phyloP scores from a whole-genome alignment of 768 basidiomycete genomes.

The Pisolithus sp. region DNA sequence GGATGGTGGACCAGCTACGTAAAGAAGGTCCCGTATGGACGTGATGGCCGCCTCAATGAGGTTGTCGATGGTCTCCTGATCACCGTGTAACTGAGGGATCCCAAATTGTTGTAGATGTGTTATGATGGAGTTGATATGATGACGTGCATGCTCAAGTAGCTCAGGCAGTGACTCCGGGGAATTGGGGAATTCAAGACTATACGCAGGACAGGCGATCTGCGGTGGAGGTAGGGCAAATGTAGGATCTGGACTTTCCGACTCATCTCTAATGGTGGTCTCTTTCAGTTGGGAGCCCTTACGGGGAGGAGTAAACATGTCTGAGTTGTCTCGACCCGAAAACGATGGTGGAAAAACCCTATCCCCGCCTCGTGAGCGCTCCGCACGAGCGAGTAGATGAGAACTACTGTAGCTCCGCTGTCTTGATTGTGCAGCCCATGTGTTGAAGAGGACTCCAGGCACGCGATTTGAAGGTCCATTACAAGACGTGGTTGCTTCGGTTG shows the following conservation, averaged over 20 bases:
- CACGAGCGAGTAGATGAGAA: not conserved
- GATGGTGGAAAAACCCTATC: not conserved
- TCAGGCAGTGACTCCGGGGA: conserved; percentile 53
- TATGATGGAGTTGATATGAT: conserved; percentile 55
- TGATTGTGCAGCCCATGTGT: conserved; percentile 4
- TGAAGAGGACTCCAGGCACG: conserved; percentile 5
- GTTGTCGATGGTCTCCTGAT: conserved; percentile 53
- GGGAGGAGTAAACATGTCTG: not conserved
- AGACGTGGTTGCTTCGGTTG: conserved; percentile 15
- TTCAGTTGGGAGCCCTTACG: conserved; percentile 6
- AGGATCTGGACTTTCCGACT: conserved; percentile 4
- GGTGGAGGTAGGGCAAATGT: not conserved
- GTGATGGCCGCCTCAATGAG: conserved; percentile 55
- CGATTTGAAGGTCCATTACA: conserved; percentile 7
- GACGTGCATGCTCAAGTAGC: conserved; percentile 48
- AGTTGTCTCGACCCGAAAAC: not conserved
- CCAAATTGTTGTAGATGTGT: conserved; percentile 49
- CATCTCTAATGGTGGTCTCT: conserved; percentile 1
- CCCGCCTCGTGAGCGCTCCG: not conserved
- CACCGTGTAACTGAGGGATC: conserved; percentile 40
- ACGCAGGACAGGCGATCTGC: conserved; percentile 25
- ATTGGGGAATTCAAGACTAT: conserved; percentile 45
- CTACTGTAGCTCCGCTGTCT: conserved; percentile 18
- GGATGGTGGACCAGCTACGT: conserved; percentile 50
- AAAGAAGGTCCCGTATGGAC: conserved; percentile 65